Evolutionary conservation across 768 basidiomycete species (phyloP).

Genomic region (Agrocybe praecox): DNA sequence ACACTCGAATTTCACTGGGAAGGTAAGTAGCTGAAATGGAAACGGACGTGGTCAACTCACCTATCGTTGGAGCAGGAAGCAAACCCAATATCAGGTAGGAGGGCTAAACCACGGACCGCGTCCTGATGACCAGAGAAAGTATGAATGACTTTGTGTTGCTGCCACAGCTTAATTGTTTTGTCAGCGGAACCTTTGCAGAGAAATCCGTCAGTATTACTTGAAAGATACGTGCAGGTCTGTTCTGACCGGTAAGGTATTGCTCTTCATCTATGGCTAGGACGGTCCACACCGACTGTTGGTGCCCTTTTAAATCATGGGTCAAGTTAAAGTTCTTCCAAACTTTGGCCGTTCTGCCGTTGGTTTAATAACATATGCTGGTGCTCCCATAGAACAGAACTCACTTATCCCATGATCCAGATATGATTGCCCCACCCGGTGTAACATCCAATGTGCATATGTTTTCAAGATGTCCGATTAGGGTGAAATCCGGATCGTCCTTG

Average conservation of each 20-base stretch:
- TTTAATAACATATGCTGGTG: background rate
- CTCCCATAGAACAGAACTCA: conserved; percentile 35
- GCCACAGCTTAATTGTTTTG: conserved; percentile 90
- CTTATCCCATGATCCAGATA: conserved; percentile 98
- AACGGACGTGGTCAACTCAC: conserved; percentile 35
- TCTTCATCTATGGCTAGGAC: conserved; percentile 80
- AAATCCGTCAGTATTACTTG: conserved; percentile 1
- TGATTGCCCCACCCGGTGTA: conserved; percentile 69
- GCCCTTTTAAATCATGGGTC: conserved; percentile 77
- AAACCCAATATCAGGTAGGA: conserved; percentile 87
- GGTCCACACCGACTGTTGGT: conserved; percentile 93
- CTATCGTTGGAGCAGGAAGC: conserved; percentile 96
- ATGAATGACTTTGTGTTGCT: conserved; percentile 69
- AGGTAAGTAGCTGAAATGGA: background rate
- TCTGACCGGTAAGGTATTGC: conserved; percentile 78
- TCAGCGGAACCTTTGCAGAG: conserved; percentile 82
- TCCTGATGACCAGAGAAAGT: conserved; percentile 89
- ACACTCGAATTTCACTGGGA: conserved; percentile 86
- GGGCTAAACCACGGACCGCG: conserved; percentile 84
- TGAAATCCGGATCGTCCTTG: conserved; percentile 76
- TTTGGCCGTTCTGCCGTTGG: conserved; percentile 75
- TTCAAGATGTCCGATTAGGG: conserved; percentile 84
- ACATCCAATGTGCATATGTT: conserved; percentile 89
- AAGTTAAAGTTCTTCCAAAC: conserved; percentile 86
- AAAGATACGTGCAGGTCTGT: background rate